These are phyloP conservation scores for Xerocomellus chrysenteron DNA, from an alignment of 768 basidiomycete species.

Conservation along the genomic window DNA sequence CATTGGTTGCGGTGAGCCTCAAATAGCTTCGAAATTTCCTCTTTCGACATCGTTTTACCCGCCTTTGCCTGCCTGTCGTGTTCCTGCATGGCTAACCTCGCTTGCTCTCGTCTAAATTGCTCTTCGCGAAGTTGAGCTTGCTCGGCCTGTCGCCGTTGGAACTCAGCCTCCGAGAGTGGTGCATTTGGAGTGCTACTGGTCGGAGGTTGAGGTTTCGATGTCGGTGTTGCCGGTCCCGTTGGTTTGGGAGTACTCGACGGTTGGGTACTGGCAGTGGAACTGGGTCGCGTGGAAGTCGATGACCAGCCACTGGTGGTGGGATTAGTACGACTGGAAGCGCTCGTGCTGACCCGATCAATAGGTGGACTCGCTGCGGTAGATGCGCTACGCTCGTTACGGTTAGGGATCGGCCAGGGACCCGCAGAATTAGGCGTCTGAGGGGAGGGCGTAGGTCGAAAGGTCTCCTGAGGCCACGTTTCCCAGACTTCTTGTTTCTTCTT, in stretches of 20 bases:
- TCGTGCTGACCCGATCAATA: constrained; percentile 31
- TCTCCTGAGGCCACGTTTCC: constrained; percentile 30
- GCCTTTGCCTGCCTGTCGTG: constrained; percentile 42
- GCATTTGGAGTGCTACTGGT: constrained; percentile 18
- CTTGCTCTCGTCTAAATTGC: constrained; percentile 67
- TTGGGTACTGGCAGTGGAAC: constrained; percentile 25
- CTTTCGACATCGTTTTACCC: constrained; percentile 52
- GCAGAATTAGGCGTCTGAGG: constrained; percentile 31
- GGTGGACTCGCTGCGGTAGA: constrained; percentile 33
- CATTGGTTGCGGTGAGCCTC: constrained; percentile 64
- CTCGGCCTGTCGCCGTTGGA: constrained; percentile 63
- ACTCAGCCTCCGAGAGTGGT: constrained; percentile 48
- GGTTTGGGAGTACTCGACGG: constrained; percentile 28
- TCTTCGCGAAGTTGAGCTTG: constrained; percentile 65
- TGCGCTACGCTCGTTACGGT: constrained; percentile 33
- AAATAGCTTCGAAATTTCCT: constrained; percentile 55
- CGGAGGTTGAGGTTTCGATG: constrained; percentile 19
- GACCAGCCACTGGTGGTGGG: constrained; percentile 27
- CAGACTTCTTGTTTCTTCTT: constrained; percentile 30
- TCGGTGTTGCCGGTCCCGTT: constrained; percentile 20
- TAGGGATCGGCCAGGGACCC: constrained; percentile 33
- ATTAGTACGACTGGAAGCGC: constrained; percentile 28
- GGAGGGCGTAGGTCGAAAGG: constrained; percentile 21
- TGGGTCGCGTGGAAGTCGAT: constrained; percentile 28
- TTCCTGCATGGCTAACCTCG: constrained; percentile 52